Evolutionary conservation across 1,139 yeast species (phyloP).

Genomic region (Blastobotrys raffinosifermentans): DNA sequence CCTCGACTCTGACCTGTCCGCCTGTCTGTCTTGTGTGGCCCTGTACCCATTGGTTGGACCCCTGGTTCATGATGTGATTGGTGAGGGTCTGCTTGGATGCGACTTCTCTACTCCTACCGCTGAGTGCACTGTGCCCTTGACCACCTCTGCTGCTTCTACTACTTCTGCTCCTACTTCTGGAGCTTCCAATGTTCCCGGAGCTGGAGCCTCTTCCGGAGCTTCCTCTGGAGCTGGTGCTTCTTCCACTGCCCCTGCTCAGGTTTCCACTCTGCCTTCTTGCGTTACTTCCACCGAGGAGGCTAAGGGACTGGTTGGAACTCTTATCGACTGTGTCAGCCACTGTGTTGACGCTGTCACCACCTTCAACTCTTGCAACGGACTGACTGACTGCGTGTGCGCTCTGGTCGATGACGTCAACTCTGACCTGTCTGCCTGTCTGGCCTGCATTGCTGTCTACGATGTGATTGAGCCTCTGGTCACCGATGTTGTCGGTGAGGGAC

Average conservation of each 20-base stretch:
- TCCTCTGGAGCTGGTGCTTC: slow-evolving; percentile 1
- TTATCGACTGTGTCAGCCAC: slow-evolving; percentile 5
- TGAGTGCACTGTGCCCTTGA: neutral
- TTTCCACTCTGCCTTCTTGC: slow-evolving; percentile 4
- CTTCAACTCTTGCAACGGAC: slow-evolving; percentile 6
- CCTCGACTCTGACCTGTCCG: neutral
- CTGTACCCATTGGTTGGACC: slow-evolving; percentile 5
- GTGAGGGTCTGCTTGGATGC: slow-evolving; percentile 4
- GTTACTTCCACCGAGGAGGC: slow-evolving; percentile 6
- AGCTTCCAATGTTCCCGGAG: neutral
- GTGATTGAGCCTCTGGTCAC: slow-evolving; percentile 3
- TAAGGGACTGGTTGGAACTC: slow-evolving; percentile 6
- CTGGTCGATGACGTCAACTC: slow-evolving; percentile 5
- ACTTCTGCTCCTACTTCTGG: neutral
- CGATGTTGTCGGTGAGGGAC: slow-evolving; percentile 1
- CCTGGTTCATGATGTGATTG: slow-evolving; percentile 3
- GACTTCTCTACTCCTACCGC: slow-evolving; percentile 1
- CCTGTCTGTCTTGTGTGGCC: slow-evolving; percentile 5
- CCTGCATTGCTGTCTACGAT: slow-evolving; percentile 6
- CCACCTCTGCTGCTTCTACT: slow-evolving; percentile 3
- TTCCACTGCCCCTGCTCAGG: slow-evolving; percentile 1
- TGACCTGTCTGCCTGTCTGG: slow-evolving; percentile 2
- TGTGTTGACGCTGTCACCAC: slow-evolving; percentile 5
- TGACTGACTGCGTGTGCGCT: slow-evolving; percentile 5
- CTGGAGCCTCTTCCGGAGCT: slow-evolving; percentile 1